These are phyloP conservation scores for Cercospora beticola DNA, from an alignment of 2,329 filamentous ascomycete genomes.

Conservation along the genomic window DNA sequence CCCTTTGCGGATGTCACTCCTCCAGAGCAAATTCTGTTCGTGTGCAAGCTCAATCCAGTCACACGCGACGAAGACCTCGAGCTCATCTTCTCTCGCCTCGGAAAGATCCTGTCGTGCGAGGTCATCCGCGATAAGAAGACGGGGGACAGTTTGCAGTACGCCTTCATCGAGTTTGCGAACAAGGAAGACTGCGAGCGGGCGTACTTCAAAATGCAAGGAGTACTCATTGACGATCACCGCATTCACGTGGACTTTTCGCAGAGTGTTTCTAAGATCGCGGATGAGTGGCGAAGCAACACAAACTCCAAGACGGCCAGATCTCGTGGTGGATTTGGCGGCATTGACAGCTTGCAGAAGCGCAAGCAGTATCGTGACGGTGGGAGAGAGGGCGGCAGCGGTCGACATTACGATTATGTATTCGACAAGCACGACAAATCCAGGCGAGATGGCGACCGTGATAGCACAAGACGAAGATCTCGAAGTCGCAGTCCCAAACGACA, in stretches of 20 bases:
- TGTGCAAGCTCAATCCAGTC: constrained; percentile 97
- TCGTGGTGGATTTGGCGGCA: constrained; percentile 84
- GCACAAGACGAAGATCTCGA: constrained; percentile 25
- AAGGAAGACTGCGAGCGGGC: constrained; percentile 91
- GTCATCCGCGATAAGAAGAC: constrained; percentile 93
- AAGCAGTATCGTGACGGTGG: constrained; percentile 70
- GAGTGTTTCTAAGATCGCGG: constrained; percentile 81
- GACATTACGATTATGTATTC: constrained; percentile 77
- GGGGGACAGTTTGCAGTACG: constrained; percentile 92
- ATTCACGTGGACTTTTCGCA: constrained; percentile 99
- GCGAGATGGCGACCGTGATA: constrained; percentile 13
- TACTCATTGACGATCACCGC: constrained; percentile 92
- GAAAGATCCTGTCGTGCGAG: constrained; percentile 91
- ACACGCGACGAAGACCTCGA: constrained; percentile 93
- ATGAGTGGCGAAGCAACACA: constrained; percentile 82
- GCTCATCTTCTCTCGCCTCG: constrained; percentile 95
- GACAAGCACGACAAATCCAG: constrained; percentile 56
- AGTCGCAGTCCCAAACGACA: constrained; percentile 35
- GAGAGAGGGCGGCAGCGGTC: constrained; percentile 40
- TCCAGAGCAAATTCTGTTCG: constrained; percentile 94
- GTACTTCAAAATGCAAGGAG: constrained; percentile 98
- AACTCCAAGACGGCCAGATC: constrained; percentile 71
- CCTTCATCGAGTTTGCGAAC: constrained; percentile 94
- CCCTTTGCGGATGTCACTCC: constrained; percentile 97
- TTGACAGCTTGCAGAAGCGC: constrained; percentile 83